These are phyloP conservation scores for Ophiognomonia clavigignenti-juglandacearum DNA, from an alignment of 2,329 filamentous ascomycete genomes.

Conservation along the genomic window DNA sequence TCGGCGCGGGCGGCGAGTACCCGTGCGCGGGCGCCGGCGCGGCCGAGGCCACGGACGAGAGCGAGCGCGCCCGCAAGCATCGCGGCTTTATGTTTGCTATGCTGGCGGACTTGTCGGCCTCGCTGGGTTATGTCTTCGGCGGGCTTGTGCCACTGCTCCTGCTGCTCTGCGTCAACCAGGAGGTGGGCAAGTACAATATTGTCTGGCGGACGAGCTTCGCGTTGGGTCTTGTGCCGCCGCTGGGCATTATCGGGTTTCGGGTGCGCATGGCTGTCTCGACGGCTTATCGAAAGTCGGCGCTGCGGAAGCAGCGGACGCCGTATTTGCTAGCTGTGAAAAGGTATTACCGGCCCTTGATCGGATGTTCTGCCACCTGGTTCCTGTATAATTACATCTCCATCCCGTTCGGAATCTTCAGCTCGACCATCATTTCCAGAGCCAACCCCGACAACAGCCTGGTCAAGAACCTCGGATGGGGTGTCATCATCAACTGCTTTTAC, in stretches of 20 bases:
- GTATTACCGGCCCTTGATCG: slow-evolving; percentile 45
- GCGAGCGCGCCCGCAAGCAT: slow-evolving; percentile 34
- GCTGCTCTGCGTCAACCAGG: slow-evolving; percentile 42
- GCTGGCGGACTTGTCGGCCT: slow-evolving; percentile 44
- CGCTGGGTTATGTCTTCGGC: slow-evolving; percentile 46
- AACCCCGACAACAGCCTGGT: slow-evolving; percentile 35
- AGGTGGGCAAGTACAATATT: slow-evolving; percentile 33
- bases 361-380: slow-evolving; percentile 46
- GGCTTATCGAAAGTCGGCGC: slow-evolving; percentile 40
- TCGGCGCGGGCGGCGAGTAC: slow-evolving; percentile 38
- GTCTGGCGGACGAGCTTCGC: slow-evolving; percentile 49
- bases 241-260: slow-evolving; percentile 49
- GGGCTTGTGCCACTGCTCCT: slow-evolving; percentile 45
- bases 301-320: slow-evolving; percentile 39
- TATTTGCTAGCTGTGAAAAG: slow-evolving; percentile 42
- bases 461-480: slow-evolving; percentile 39
- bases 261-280: slow-evolving; percentile 46
- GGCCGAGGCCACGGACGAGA: slow-evolving; percentile 50
- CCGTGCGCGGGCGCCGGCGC: slow-evolving; percentile 45
- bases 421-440: slow-evolving; percentile 42
- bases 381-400: slow-evolving; percentile 50
- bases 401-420: slow-evolving; percentile 50
- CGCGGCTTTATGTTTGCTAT: slow-evolving; percentile 54
- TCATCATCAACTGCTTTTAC: slow-evolving; percentile 46
- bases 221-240: slow-evolving; percentile 42